Evolutionary conservation across 805 yeast genomes (phyloP).

Genomic region (Teunomyces kruisii): DNA sequence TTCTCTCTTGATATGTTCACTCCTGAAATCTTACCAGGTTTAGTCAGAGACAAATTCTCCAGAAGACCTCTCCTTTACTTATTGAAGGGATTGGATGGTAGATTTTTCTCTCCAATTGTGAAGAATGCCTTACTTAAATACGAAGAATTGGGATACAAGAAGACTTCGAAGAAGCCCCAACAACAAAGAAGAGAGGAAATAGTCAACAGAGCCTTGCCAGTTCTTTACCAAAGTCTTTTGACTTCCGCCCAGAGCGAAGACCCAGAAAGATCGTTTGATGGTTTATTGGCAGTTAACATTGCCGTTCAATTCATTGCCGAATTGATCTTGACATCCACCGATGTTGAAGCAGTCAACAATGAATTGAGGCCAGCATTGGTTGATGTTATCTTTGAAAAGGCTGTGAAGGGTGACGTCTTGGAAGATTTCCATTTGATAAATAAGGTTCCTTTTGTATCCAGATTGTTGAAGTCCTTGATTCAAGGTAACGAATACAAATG

Average conservation of each 20-base stretch:
- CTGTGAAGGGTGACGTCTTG: conserved; percentile 61
- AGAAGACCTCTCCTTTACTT: conserved; percentile 87
- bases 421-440: conserved; percentile 68
- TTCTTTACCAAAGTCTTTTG: conserved; percentile 55
- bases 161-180: conserved; percentile 84
- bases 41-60: conserved; percentile 70
- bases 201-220: conserved; percentile 61
- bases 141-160: conserved; percentile 52
- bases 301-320: conserved; percentile 86
- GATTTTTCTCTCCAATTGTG: conserved; percentile 72
- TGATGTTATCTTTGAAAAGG: conserved; percentile 53
- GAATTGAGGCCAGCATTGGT: conserved; percentile 49
- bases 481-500: conserved; percentile 85
- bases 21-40: conserved; percentile 49
- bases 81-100: conserved; percentile 73
- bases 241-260: conserved; percentile 21
- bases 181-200: conserved; percentile 73
- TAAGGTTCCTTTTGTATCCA: conserved; percentile 65
- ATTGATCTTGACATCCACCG: conserved; percentile 58
- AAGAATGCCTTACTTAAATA: conserved; percentile 61
- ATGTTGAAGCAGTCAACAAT: conserved; percentile 38
- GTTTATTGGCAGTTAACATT: conserved; percentile 61
- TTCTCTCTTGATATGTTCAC: conserved; percentile 57
- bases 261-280: conserved; percentile 44
- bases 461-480: conserved; percentile 72